Conservation (phyloP, 352 stramenopile species). For the Phytopythium delawarense region DNA sequence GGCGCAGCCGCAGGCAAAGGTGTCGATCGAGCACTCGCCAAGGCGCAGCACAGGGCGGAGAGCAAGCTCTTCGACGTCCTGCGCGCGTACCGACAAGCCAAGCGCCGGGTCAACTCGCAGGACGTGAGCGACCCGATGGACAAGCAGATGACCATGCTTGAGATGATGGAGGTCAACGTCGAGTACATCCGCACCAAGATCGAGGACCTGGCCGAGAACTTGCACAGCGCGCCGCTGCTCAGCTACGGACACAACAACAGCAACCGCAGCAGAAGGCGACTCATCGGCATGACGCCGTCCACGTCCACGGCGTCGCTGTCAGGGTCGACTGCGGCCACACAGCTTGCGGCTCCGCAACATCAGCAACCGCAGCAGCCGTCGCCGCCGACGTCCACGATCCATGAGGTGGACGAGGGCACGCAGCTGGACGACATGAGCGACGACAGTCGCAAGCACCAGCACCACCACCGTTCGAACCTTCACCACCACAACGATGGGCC, state of each 20-base stretch:
- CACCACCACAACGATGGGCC: not conserved
- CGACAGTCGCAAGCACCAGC: conserved; percentile 4
- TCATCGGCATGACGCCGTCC: conserved; percentile 13
- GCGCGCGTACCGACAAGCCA: conserved; percentile 47
- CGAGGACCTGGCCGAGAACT: conserved; percentile 54
- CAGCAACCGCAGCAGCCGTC: conserved; percentile 7
- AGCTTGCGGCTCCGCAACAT: not conserved
- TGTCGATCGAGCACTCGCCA: conserved; percentile 1
- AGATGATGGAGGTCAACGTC: conserved; percentile 85
- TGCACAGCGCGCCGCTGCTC: conserved; percentile 23
- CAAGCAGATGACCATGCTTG: conserved; percentile 81
- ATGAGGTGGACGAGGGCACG: conserved; percentile 11
- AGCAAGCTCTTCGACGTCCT: conserved; percentile 60
- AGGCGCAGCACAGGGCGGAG: conserved; percentile 34
- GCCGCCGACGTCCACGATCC: conserved; percentile 13
- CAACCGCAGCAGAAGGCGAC: conserved; percentile 12
- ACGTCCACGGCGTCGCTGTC: not conserved
- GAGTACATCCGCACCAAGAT: conserved; percentile 81
- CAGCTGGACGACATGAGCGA: conserved; percentile 5
- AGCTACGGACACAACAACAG: conserved; percentile 16
- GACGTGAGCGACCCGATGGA: conserved; percentile 75
- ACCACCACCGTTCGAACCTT: not conserved
- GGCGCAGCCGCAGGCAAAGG: not conserved
- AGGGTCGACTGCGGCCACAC: not conserved
- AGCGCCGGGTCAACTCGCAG: conserved; percentile 55